phyloP scores from a whole-genome alignment of 495 filamentous ascomycete genomes.

The Trichoderma asperelloides region DNA sequence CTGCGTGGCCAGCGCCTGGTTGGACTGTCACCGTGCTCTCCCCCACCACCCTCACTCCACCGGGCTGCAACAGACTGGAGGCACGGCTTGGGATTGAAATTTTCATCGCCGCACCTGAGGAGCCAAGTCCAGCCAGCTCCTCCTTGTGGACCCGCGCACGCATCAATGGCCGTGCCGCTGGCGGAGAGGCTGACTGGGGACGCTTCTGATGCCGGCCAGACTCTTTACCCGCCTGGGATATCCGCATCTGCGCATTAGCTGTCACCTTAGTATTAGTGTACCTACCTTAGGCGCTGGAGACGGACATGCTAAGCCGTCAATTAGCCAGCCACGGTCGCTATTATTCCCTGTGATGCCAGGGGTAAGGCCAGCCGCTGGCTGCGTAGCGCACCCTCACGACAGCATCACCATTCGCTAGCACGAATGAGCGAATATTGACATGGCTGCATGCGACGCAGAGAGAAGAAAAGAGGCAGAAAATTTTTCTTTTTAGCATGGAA shows the following conservation, averaged over 20 bases:
- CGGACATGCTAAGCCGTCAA: neutral
- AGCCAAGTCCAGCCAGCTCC: neutral
- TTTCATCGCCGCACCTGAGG: neutral
- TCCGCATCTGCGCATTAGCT: neutral
- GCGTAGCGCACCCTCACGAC: neutral
- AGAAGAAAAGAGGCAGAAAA: neutral
- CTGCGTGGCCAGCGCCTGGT: neutral
- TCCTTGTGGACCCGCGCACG: neutral
- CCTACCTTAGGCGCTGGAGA: neutral
- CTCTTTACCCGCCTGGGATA: neutral
- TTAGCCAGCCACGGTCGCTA: too few species aligned
- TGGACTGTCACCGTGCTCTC: neutral
- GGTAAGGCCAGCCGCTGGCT: neutral
- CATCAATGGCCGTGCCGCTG: neutral
- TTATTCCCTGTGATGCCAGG: neutral
- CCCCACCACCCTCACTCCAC: neutral
- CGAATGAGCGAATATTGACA: neutral
- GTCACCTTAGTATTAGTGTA: too few species aligned
- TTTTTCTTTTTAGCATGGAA: neutral
- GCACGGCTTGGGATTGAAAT: neutral
- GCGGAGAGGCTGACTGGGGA: too few species aligned
- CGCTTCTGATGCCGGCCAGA: too few species aligned
- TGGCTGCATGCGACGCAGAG: neutral
- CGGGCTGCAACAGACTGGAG: neutral
- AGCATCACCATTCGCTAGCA: neutral